Percentiles rank a stretch among this genome's conserved stretches.
Evolutionary conservation across 352 stramenopile genomes (phyloP).

Genomic region (Pythium utonaiense): DNA sequence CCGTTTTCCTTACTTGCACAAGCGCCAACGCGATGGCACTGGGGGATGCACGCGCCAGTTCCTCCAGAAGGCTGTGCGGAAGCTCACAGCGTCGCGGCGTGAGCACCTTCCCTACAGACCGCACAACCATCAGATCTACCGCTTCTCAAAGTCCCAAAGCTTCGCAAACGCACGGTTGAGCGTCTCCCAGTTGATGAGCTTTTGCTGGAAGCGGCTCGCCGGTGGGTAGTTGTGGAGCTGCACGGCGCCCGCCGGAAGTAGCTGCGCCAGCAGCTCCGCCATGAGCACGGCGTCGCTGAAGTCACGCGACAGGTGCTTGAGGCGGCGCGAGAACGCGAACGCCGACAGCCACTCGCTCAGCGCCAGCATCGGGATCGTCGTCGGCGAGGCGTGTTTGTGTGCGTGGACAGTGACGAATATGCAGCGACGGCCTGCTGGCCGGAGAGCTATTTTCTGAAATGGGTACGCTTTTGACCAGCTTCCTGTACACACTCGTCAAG

Average conservation of each 20-base stretch:
- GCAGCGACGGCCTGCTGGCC: too few relatives aligned
- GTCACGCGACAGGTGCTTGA: slow-evolving; percentile 36
- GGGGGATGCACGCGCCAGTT: slow-evolving; percentile 37
- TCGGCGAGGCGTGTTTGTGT: too few relatives aligned
- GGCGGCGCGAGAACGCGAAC: slow-evolving; percentile 42
- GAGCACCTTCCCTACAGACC: slow-evolving; percentile 39
- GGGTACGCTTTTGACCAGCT: too few relatives aligned
- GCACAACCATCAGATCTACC: background rate
- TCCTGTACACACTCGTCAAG: too few relatives aligned
- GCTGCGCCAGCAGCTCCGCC: slow-evolving; percentile 45
- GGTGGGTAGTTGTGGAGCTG: slow-evolving; percentile 44
- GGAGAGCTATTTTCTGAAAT: too few relatives aligned
- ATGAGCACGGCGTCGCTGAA: slow-evolving; percentile 56
- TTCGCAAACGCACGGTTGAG: slow-evolving; percentile 38
- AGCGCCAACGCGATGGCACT: slow-evolving; percentile 40
- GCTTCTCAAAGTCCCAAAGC: background rate
- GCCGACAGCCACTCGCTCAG: slow-evolving; percentile 39
- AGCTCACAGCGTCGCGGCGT: slow-evolving; percentile 41
- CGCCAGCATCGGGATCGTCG: slow-evolving; percentile 26
- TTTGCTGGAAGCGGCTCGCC: slow-evolving; percentile 41
- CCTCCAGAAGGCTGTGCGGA: slow-evolving; percentile 39
- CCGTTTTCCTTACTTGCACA: slow-evolving; percentile 41
- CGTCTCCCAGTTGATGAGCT: slow-evolving; percentile 52
- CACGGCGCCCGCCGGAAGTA: slow-evolving; percentile 42
- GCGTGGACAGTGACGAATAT: background rate